Evolutionary conservation across 1,139 yeast species (phyloP).

Genomic region (Blastobotrys apis): DNA sequence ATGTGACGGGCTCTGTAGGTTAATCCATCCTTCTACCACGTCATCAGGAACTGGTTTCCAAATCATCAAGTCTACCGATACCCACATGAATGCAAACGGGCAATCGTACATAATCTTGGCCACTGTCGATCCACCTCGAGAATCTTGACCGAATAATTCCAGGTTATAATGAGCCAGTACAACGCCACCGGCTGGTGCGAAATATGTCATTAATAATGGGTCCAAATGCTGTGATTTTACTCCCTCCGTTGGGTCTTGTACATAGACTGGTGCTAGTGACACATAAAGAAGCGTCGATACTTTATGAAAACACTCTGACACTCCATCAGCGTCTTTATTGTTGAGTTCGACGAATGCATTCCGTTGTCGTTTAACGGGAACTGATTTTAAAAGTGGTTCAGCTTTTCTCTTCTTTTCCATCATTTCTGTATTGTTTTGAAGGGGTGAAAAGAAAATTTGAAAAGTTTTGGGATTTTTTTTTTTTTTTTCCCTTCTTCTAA

Average conservation of each 20-base stretch:
- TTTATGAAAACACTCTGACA: conserved; percentile 58
- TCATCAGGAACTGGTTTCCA: conserved; percentile 92
- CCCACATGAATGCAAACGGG: conserved; percentile 88
- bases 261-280: conserved; percentile 78
- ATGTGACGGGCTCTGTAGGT: conserved; percentile 93
- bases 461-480: conserved; percentile 3
- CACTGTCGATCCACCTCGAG: conserved; percentile 36
- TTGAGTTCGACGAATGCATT: conserved; percentile 4
- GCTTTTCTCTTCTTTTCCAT: conserved; percentile 10
- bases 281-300: conserved; percentile 67
- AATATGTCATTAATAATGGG: conserved; percentile 81
- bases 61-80: conserved; percentile 72
- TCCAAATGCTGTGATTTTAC: conserved; percentile 84
- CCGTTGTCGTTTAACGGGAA: conserved; percentile 6
- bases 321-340: conserved; percentile 34
- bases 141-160: conserved; percentile 41
- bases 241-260: conserved; percentile 67
- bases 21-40: conserved; percentile 74
- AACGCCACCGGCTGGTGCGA: conserved; percentile 70
- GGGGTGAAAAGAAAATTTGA: conserved; percentile 4
- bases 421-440: conserved; percentile 3
- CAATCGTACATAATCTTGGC: conserved; percentile 74
- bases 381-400: conserved; percentile 1
- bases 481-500: not conserved
- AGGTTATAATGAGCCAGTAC: conserved; percentile 74